Percentiles rank a stretch among this genome's conserved stretches.
Conservation (phyloP, 2,329 filamentous ascomycete species). For the Coniochaeta hoffmannii region DNA sequence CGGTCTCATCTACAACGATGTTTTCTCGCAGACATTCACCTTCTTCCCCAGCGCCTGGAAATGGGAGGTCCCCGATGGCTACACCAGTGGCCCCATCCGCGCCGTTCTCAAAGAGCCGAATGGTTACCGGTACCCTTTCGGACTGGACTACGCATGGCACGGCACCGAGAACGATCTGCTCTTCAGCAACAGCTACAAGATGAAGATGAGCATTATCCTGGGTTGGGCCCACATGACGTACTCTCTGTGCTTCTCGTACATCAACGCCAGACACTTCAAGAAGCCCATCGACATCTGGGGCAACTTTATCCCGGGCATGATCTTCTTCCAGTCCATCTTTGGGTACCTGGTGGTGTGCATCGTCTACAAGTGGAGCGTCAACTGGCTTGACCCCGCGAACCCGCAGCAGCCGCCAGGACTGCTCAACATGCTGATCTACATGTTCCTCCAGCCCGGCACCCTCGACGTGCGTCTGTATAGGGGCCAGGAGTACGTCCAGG, state of each 20-base stretch:
- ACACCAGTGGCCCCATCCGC: slow-evolving; percentile 56
- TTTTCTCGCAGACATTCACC: slow-evolving; percentile 88
- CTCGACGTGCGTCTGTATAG: slow-evolving; percentile 67
- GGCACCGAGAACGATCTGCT: slow-evolving; percentile 89
- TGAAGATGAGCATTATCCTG: slow-evolving; percentile 98
- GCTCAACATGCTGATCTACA: slow-evolving; percentile 99
- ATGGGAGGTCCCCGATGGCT: slow-evolving; percentile 61
- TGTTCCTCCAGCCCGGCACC: slow-evolving; percentile 86
- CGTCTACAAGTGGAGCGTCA: slow-evolving; percentile 91
- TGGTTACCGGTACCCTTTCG: slow-evolving; percentile 87
- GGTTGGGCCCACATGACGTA: slow-evolving; percentile 99
- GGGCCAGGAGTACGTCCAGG: slow-evolving; percentile 70
- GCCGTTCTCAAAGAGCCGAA: slow-evolving; percentile 55
- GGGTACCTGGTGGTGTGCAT: slow-evolving; percentile 93
- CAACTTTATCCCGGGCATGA: slow-evolving; percentile 96
- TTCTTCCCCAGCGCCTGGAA: slow-evolving; percentile 87
- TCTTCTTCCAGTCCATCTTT: slow-evolving; percentile 99
- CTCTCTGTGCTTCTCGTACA: slow-evolving; percentile 83
- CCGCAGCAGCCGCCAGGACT: slow-evolving; percentile 71
- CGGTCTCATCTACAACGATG: slow-evolving; percentile 94
- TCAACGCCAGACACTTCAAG: slow-evolving; percentile 94
- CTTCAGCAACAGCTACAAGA: slow-evolving; percentile 98
- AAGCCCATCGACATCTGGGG: slow-evolving; percentile 93
- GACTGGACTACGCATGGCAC: slow-evolving; percentile 95
- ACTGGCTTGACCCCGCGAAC: slow-evolving; percentile 65